These are phyloP conservation scores for Chrysoporthe cubensis DNA, from an alignment of 2,329 filamentous ascomycete genomes.

Conservation along the genomic window DNA sequence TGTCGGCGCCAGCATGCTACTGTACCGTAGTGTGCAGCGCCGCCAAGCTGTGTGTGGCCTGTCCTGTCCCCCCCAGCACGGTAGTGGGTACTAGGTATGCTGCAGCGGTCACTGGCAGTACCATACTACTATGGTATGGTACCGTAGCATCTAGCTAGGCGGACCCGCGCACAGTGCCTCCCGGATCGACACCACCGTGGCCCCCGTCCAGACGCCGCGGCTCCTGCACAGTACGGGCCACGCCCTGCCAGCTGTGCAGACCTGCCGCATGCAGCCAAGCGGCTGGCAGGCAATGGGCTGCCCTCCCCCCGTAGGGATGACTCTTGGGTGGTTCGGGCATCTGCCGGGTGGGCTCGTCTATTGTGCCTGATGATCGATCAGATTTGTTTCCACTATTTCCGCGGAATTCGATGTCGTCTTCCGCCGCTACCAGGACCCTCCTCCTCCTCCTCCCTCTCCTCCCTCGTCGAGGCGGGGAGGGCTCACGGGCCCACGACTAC, in stretches of 20 bases:
- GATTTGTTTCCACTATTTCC: too few species aligned
- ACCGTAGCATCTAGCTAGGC: neutral
- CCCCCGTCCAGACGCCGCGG: neutral
- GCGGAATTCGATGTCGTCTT: too few species aligned
- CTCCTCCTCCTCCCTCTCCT: too few species aligned
- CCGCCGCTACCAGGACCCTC: too few species aligned
- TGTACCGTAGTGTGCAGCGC: neutral
- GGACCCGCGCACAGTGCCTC: neutral
- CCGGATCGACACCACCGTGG: neutral
- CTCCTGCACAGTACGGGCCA: too few species aligned
- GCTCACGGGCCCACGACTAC: too few species aligned
- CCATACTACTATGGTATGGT: neutral
- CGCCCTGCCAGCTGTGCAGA: neutral
- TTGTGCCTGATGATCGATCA: too few species aligned
- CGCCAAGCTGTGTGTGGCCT: too few species aligned
- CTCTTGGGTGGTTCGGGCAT: neutral
- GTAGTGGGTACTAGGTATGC: neutral
- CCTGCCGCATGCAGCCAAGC: neutral
- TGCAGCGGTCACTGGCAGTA: neutral
- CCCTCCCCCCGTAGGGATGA: neutral
- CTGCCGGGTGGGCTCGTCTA: neutral
- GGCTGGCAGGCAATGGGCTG: neutral
- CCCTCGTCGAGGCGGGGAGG: too few species aligned
- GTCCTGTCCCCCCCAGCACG: neutral
- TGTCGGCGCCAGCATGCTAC: neutral